A percentile compares a stretch with the other conserved stretches of the same genome.
Conservation (phyloP, 768 basidiomycete genomes). For the Boletus reticulatus region DNA sequence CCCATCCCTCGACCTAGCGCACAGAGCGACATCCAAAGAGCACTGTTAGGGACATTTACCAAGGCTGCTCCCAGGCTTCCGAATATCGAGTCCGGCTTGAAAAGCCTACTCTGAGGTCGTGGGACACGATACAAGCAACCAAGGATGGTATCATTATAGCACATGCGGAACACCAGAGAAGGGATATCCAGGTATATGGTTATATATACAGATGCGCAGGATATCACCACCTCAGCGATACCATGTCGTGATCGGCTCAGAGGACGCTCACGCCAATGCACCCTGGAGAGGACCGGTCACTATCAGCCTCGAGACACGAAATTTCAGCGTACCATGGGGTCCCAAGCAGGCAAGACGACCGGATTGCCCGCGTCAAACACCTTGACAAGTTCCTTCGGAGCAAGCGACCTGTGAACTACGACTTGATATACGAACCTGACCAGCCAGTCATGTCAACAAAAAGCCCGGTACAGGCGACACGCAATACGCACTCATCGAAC, state of each 20-base stretch:
- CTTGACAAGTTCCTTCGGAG: constrained; percentile 76
- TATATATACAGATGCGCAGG: neutral
- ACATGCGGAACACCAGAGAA: neutral
- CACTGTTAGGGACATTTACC: no score
- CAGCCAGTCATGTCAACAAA: constrained; percentile 1
- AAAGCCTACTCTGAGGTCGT: no score
- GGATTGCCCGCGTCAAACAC: constrained; percentile 69
- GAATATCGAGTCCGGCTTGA: no score
- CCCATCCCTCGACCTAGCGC: no score
- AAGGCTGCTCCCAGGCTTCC: no score
- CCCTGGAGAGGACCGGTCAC: constrained; percentile 12
- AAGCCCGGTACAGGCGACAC: neutral
- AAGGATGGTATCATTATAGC: neutral
- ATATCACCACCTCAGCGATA: neutral
- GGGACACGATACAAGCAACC: neutral
- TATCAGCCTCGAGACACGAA: neutral
- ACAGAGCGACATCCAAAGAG: no score
- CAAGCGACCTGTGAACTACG: constrained; percentile 78
- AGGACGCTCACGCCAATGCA: constrained; percentile 20
- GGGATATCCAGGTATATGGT: neutral
- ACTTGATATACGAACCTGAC: constrained; percentile 88
- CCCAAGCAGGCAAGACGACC: constrained; percentile 83
- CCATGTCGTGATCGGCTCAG: neutral
- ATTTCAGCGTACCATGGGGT: constrained; percentile 37
- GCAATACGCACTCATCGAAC: constrained; percentile 77